These are phyloP conservation scores for Apophysomyces sp. DNA, from an alignment of 371 early-diverging fungal species.

Conservation along the genomic window DNA sequence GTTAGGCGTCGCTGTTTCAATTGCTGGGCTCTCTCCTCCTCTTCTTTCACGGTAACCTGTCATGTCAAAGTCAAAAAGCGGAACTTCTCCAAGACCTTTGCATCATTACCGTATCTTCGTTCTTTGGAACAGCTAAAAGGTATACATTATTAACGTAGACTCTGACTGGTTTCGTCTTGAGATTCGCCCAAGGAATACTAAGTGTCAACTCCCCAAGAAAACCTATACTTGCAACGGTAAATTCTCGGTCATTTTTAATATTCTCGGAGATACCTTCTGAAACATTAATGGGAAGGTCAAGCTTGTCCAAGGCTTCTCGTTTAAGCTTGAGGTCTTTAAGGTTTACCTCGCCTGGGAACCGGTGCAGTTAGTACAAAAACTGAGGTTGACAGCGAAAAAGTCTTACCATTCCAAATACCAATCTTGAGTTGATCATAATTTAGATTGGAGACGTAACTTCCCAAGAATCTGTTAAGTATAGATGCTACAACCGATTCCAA, in stretches of 20 bases:
- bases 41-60: conserved; percentile 64
- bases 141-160: conserved; percentile 88
- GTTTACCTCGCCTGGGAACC: conserved; percentile 73
- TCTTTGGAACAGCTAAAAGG: conserved; percentile 83
- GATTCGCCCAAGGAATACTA: conserved; percentile 95
- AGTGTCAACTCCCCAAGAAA: conserved; percentile 91
- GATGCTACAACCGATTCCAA: conserved; percentile 78
- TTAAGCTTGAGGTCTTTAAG: conserved; percentile 74
- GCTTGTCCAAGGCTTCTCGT: conserved; percentile 79
- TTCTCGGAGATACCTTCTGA: conserved; percentile 56
- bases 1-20: conserved; percentile 82
- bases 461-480: conserved; percentile 78
- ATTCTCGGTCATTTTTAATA: neutral
- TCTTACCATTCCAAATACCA: conserved; percentile 85
- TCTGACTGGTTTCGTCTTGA: conserved; percentile 91
- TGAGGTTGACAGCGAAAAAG: neutral
- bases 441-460: conserved; percentile 85
- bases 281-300: conserved; percentile 84
- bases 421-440: conserved; percentile 86
- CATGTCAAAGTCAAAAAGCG: neutral
- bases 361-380: neutral
- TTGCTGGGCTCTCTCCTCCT: conserved; percentile 78
- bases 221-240: conserved; percentile 49
- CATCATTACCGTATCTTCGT: conserved; percentile 61
- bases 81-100: neutral